Percentiles rank a stretch among this genome's conserved stretches.
phyloP scores from a whole-genome alignment of 192 early-diverging fungal genomes.

The Rhizoclosmatium globosum region DNA sequence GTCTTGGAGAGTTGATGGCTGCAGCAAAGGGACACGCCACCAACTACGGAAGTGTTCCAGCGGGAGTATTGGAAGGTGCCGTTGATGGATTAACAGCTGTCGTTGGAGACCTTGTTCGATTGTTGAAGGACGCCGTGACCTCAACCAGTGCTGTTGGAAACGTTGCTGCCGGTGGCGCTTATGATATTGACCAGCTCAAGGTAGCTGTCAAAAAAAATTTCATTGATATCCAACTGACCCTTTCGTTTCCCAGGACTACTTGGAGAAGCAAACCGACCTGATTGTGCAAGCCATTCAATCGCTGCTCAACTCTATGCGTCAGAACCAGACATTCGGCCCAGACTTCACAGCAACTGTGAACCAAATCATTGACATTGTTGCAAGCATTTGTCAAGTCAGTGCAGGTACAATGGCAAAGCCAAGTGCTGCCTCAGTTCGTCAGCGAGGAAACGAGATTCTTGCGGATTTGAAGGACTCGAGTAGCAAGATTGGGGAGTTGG shows the following conservation, averaged over 20 bases:
- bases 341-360: conserved; percentile 65
- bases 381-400: conserved; percentile 61
- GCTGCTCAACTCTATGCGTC: conserved; percentile 70
- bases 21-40: conserved; percentile 83
- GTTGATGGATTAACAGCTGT: conserved; percentile 80
- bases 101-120: conserved; percentile 80
- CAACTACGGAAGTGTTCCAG: conserved; percentile 62
- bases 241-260: conserved; percentile 56
- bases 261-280: conserved; percentile 75
- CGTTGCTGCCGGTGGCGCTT: conserved; percentile 31
- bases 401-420: conserved; percentile 56
- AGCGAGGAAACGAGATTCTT: conserved; percentile 67
- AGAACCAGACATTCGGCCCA: conserved; percentile 50
- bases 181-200: conserved; percentile 57
- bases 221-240: not conserved
- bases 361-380: conserved; percentile 67
- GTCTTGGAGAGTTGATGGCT: conserved; percentile 73
- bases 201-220: conserved; percentile 24
- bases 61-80: conserved; percentile 82
- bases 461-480: conserved; percentile 61
- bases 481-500: conserved; percentile 65
- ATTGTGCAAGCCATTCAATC: conserved; percentile 84
- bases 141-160: conserved; percentile 29
- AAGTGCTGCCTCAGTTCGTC: conserved; percentile 43
- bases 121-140: conserved; percentile 51